phyloP scores from a whole-genome alignment of 2,329 filamentous ascomycete species.

The Pseudogymnoascus sp. region DNA sequence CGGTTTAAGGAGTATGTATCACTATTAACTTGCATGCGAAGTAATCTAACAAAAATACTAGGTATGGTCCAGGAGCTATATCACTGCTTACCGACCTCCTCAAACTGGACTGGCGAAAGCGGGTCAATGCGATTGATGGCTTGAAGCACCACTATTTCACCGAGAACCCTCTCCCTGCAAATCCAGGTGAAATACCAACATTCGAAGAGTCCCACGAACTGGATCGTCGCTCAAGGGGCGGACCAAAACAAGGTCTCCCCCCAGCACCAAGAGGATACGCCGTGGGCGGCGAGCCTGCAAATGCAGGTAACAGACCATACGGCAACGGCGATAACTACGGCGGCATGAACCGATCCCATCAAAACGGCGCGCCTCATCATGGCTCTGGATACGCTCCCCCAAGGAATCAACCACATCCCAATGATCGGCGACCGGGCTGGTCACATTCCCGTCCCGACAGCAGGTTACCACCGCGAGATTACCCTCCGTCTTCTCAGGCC shows the following conservation, averaged over 20 bases:
- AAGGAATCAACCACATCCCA: constrained; percentile 18
- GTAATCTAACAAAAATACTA: constrained; percentile 38
- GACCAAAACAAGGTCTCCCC: constrained; percentile 74
- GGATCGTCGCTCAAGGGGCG: constrained; percentile 85
- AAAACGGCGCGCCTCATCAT: constrained; percentile 24
- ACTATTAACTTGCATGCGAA: constrained; percentile 35
- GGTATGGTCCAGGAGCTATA: constrained; percentile 63
- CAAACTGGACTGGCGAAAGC: constrained; percentile 78
- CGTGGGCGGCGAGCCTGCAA: constrained; percentile 60
- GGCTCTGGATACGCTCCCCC: constrained; percentile 13
- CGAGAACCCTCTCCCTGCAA: constrained; percentile 67
- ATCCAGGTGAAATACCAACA: constrained; percentile 76
- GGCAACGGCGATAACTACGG: constrained; percentile 22
- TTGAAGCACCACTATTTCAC: constrained; percentile 89
- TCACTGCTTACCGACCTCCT: constrained; percentile 76
- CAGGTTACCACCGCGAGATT: constrained; percentile 25
- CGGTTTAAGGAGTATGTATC: constrained; percentile 50
- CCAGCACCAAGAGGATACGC: constrained; percentile 88
- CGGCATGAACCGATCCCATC: constrained; percentile 22
- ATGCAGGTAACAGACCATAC: constrained; percentile 20
- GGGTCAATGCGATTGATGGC: constrained; percentile 91
- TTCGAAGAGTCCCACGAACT: constrained; percentile 96
- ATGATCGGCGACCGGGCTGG: constrained; percentile 30
- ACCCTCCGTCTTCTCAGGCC: not conserved
- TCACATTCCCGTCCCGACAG: constrained; percentile 24